phyloP scores from a whole-genome alignment of 176 grass and related monocot species.

The Carex kokanica region DNA sequence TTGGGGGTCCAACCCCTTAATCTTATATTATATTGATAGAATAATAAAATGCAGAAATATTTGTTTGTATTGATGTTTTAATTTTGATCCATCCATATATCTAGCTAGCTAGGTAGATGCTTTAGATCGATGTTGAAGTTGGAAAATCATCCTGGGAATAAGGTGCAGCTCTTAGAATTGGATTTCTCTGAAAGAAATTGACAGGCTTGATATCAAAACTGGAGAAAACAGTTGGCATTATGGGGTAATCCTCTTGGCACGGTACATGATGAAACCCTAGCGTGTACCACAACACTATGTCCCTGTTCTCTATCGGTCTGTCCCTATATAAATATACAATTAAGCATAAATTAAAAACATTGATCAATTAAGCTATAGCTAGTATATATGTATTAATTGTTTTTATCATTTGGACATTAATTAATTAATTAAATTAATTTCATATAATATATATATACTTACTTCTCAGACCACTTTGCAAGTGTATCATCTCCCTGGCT shows the following conservation, averaged over 20 bases:
- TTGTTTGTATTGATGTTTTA: too few species aligned
- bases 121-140: background rate
- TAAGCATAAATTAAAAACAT: too few species aligned
- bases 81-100: background rate
- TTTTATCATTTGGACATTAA: background rate
- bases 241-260: slow-evolving; percentile 83
- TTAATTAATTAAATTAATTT: background rate
- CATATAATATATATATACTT: background rate
- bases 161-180: slow-evolving; percentile 41
- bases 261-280: slow-evolving; percentile 87
- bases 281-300: slow-evolving; percentile 79
- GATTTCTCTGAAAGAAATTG: slow-evolving; percentile 86
- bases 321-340: slow-evolving; percentile 44
- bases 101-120: background rate
- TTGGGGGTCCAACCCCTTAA: too few species aligned
- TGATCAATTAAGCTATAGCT: too few species aligned
- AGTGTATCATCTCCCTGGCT: slow-evolving; percentile 87
- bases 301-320: slow-evolving; percentile 67
- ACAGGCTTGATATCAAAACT: slow-evolving; percentile 78
- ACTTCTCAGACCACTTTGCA: slow-evolving; percentile 69
- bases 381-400: too few species aligned
- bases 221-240: slow-evolving; percentile 72
- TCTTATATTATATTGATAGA: too few species aligned
- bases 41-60: too few species aligned
- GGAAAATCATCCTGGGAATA: slow-evolving; percentile 16